These are phyloP conservation scores for Exophiala phaeomuriformis DNA, from an alignment of 2,329 filamentous ascomycete species.

Conservation along the genomic window DNA sequence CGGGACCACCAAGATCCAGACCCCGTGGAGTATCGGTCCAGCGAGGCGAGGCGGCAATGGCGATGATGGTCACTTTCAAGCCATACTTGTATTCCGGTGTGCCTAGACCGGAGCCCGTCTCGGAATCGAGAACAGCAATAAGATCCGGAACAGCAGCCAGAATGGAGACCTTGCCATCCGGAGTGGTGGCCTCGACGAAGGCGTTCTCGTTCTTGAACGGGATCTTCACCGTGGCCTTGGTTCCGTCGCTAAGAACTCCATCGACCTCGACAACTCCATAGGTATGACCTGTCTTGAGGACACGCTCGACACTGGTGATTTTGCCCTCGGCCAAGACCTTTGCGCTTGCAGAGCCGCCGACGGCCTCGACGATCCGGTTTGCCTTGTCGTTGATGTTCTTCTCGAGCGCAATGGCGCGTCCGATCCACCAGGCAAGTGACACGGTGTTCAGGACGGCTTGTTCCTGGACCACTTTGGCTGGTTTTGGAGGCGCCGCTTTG, in stretches of 20 bases:
- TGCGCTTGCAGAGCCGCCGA: constrained; percentile 37
- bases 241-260: constrained; percentile 35
- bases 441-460: constrained; percentile 38
- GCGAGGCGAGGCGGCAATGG: constrained; percentile 51
- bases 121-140: constrained; percentile 49
- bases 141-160: constrained; percentile 52
- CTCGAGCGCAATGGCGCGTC: constrained; percentile 48
- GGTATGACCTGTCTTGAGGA: constrained; percentile 47
- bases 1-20: constrained; percentile 46
- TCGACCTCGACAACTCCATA: constrained; percentile 53
- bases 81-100: constrained; percentile 50
- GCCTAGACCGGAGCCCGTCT: constrained; percentile 51
- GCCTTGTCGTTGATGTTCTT: constrained; percentile 45
- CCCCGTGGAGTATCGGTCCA: constrained; percentile 47
- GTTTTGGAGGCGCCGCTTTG: constrained; percentile 37
- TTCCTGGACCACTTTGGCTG: constrained; percentile 33
- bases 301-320: constrained; percentile 52
- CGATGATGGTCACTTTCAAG: constrained; percentile 43
- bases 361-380: constrained; percentile 49
- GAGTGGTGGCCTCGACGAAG: constrained; percentile 16
- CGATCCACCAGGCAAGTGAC: constrained; percentile 47
- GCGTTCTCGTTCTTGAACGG: constrained; percentile 67
- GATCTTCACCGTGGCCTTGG: constrained; percentile 46
- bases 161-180: constrained; percentile 28
- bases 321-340: constrained; percentile 58